A percentile compares a stretch with the other conserved stretches of the same genome.
Conservation (phyloP, 345 rosid species). For the Syzygium aromaticum region DNA sequence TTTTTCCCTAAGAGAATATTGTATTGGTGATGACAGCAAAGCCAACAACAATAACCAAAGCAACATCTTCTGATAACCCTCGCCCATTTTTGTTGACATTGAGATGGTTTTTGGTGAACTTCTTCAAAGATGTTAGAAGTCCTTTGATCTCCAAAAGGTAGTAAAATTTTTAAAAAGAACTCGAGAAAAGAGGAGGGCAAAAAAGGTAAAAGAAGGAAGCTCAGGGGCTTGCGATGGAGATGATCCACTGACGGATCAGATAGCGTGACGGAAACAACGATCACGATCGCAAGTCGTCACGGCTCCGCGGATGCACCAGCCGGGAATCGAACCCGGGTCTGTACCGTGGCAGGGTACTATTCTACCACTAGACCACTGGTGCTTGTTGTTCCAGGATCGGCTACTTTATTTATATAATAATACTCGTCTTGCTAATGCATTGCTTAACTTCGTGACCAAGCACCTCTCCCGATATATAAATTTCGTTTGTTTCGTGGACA, state of each 20-base stretch:
- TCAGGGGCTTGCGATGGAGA: no score
- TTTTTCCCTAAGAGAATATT: background rate
- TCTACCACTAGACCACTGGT: slow-evolving; percentile 90
- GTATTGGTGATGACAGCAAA: no score
- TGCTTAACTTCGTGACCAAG: background rate
- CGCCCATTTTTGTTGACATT: background rate
- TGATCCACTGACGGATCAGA: no score
- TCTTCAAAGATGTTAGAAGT: background rate
- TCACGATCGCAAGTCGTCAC: no score
- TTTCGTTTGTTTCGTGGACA: no score
- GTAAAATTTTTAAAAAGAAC: background rate
- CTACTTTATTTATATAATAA: no score
- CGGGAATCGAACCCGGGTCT: slow-evolving; percentile 70
- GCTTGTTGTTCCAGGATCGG: background rate
- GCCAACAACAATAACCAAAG: no score
- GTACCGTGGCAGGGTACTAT: slow-evolving; percentile 73
- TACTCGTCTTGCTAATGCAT: background rate
- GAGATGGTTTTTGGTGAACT: background rate
- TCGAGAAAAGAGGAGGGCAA: no score
- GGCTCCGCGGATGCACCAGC: slow-evolving; percentile 15
- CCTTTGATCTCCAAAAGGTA: background rate
- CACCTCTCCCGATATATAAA: no score
- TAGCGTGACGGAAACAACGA: no score
- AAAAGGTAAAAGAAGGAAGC: no score
- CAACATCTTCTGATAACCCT: background rate